Base-by-base conservation (phyloP, 345 rosid genomes). In the Microthlaspi erraticum region DNA sequence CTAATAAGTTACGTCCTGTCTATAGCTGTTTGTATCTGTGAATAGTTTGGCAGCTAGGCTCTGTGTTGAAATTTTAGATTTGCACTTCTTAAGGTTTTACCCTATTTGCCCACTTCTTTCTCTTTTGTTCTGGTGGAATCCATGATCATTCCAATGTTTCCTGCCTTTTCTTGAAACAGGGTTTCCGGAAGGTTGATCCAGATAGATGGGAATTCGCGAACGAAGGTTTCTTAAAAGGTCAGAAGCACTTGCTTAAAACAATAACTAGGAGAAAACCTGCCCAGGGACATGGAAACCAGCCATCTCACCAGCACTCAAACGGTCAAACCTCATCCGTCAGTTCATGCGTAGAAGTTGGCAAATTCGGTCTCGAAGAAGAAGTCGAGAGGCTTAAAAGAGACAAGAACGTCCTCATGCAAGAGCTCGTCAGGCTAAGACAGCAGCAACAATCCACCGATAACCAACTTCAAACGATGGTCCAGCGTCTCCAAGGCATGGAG, bases 371-470 rank as follows among this genome's bases (percentile, higher is more conserved):
- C 18, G 96, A 87, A 81, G 98, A 92, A 81, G 98, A 94, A 76
- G 96, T 94, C 39, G 99, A 89, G 82, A 84, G 92, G 81, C 98
- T 94, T 57, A 94, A 94, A 82, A 84, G 99, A 83, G 99, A 94
- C 79, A 94, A 91, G 81, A 91, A 94, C 70, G 97, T 94, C 69
- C 96, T 94, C 45, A 91, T 91, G 99, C 98, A 92, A 87, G 97
- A 94, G 75, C 93, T 91, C 44, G 98, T 94, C 41, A 78, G 93
- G 80, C 76, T 91, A 68, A 88, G 99, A 69, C 98, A 89, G 82
- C 97, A 94, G 77, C 99, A 94, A 77, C 99, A 91, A 76, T 49
- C 92, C 60, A 94, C 96, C 42, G 99, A 94, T 70, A 72, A 75
- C 83, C 92, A 94, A 79, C 83, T 94, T 72, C 98, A 89, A 68